These are phyloP conservation scores for Lichtheimia ornata DNA, from an alignment of 371 early-diverging fungal species.

Conservation along the genomic window DNA sequence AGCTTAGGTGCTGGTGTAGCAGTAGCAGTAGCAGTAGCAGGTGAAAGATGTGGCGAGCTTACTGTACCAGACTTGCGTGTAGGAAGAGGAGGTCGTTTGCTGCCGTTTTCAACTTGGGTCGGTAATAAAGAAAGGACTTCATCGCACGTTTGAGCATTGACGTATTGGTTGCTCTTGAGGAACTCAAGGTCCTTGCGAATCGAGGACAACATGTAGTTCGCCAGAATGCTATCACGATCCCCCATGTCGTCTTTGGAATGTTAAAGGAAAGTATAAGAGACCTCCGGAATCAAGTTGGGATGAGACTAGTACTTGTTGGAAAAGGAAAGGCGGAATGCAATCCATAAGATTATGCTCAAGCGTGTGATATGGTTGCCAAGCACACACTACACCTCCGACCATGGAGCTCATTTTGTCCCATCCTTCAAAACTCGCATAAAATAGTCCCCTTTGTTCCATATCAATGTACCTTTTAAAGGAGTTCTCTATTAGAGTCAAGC, in stretches of 20 bases:
- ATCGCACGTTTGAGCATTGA: conserved; percentile 35
- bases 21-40: conserved; percentile 4
- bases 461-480: no score
- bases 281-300: no score
- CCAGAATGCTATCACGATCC: conserved; percentile 20
- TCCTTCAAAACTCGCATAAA: no score
- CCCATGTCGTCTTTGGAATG: conserved; percentile 6
- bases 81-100: conserved; percentile 37
- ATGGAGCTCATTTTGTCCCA: no score
- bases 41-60: not conserved
- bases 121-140: conserved; percentile 41
- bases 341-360: no score
- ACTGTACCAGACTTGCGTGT: conserved; percentile 37
- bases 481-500: no score
- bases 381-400: no score
- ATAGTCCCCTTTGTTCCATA: no score
- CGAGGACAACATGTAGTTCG: conserved; percentile 44
- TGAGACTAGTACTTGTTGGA: no score
- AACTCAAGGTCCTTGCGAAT: conserved; percentile 44
- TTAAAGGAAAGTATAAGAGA: no score
- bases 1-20: conserved; percentile 30
- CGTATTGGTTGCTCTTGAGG: conserved; percentile 39
- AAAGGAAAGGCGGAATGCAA: no score
- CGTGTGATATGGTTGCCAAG: no score
- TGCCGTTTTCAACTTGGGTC: not conserved